Base-by-base conservation (phyloP, 768 basidiomycete genomes). In the Podaxis sp. region DNA sequence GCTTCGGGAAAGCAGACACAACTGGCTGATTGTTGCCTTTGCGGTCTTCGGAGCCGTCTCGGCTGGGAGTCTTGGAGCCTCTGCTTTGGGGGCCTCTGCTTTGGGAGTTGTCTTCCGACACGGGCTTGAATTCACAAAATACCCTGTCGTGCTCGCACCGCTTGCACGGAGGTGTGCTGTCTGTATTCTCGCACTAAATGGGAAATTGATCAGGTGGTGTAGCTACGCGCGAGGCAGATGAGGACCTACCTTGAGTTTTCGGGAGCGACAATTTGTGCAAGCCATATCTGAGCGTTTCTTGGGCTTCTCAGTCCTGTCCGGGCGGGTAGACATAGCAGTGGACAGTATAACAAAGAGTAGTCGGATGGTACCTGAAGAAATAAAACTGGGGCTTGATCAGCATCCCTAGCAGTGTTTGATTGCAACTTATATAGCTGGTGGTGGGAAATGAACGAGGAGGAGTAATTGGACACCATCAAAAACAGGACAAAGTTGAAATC, bases 191-290 rank as follows among this genome's bases (percentile, higher is more conserved):
- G 68, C 76, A 77, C 78, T 75, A 57, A 24, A 17, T 12, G 22
- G 24, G 8, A 55, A 50, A 28, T 30, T 12, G 26, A 40, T 57
- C 46, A 60, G 46, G 53, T 22, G 53, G 38, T 22, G 33, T 20
- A 53, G 41, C 30, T 52, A 36, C 17, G 38, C 12, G 28, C 24
- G 15, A 50, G 58, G 51, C 44, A 57, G 40, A 56, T 37, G 24
- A 41, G 46, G 26, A 69, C 66, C 40, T 66, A 84, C 86, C 76
- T 82, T 85, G 63, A 86, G 78, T 71, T 88, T 86, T 17, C 82
- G 79, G 36, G 71, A 69, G 6, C 87, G 81, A 69, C 87, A 88
- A 60, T 75, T 73, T 0, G 71, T 76, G 71, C 87, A 88, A 2
- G 87, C 87, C 65, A 86, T 81, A 8, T 77, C 73, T 1, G 80